Evolutionary conservation across 1,284 basidiomycete genomes (phyloP).

Genomic region (Leccinum discolor): DNA sequence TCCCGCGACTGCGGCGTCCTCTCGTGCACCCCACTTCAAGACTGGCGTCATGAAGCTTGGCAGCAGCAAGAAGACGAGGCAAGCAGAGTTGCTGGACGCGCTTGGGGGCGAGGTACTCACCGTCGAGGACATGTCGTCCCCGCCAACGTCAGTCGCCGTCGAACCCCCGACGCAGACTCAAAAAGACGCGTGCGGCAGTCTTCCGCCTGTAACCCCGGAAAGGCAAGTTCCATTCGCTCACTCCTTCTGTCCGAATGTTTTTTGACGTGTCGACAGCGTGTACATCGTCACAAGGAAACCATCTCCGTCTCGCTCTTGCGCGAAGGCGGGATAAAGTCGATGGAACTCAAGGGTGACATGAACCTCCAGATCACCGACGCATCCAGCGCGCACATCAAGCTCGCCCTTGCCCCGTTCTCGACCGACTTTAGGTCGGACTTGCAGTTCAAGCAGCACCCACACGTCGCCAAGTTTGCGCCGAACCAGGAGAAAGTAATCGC

Average conservation of each 20-base stretch:
- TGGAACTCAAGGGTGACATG: conserved; percentile 95
- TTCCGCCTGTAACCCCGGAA: conserved; percentile 78
- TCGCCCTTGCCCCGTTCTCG: conserved; percentile 32
- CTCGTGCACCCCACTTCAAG: conserved; percentile 85
- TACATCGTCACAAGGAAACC: conserved; percentile 59
- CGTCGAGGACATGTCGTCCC: conserved; percentile 28
- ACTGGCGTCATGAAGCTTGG: conserved; percentile 92
- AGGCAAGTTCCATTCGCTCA: conserved; percentile 47
- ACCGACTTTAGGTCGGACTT: conserved; percentile 70
- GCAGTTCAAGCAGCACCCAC: conserved; percentile 97
- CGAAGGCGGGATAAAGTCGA: conserved; percentile 87
- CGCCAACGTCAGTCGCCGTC: conserved; percentile 52
- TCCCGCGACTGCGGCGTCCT: too few species aligned
- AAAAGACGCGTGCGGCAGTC: conserved; percentile 52
- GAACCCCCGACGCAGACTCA: conserved; percentile 45
- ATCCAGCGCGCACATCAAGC: conserved; percentile 49
- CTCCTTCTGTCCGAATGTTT: neutral
- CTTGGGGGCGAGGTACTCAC: conserved; percentile 77
- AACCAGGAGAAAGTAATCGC: conserved; percentile 62
- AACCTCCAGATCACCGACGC: conserved; percentile 88
- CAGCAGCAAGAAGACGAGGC: conserved; percentile 90
- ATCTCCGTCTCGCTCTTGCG: conserved; percentile 82
- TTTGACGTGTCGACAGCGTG: too few species aligned
- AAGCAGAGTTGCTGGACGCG: conserved; percentile 85
- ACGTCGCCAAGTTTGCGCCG: conserved; percentile 86